phyloP scores from a whole-genome alignment of 2,329 filamentous ascomycete genomes.

The Penicillium sp. region DNA sequence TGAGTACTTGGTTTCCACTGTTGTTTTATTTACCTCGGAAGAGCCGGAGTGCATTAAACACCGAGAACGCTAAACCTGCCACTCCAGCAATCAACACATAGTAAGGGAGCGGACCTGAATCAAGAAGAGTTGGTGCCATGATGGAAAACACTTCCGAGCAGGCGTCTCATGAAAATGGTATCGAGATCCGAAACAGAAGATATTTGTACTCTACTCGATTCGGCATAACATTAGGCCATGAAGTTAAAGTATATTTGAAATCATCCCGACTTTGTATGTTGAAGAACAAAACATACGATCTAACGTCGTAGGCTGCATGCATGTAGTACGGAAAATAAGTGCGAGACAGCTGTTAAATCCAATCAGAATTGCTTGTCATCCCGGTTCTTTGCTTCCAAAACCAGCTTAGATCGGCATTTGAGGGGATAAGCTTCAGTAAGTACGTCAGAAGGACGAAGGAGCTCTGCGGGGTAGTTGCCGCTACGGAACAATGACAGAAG shows the following conservation, averaged over 20 bases:
- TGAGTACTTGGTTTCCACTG: neutral
- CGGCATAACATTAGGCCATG: neutral
- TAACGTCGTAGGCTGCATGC: neutral
- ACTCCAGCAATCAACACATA: neutral
- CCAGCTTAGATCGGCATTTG: neutral
- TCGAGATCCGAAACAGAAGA: neutral
- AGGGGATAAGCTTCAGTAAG: neutral
- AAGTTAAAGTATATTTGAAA: neutral
- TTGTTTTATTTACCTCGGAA: neutral
- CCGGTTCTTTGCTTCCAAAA: neutral
- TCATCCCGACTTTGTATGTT: neutral
- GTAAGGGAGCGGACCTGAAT: neutral
- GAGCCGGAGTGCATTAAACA: neutral
- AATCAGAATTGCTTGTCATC: neutral
- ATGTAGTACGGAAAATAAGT: neutral
- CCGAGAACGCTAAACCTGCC: neutral
- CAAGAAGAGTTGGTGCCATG: neutral
- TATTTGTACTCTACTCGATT: neutral
- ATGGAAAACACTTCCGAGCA: neutral
- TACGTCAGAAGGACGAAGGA: neutral
- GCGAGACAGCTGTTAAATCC: neutral
- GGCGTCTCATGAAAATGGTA: neutral
- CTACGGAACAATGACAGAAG: neutral
- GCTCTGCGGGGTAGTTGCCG: constrained; percentile 2
- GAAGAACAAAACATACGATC: neutral